Evolutionary conservation across 352 stramenopile genomes (phyloP), one percentile per base, ranked within the genome.

Genomic region (Pythium rishiriense): DNA sequence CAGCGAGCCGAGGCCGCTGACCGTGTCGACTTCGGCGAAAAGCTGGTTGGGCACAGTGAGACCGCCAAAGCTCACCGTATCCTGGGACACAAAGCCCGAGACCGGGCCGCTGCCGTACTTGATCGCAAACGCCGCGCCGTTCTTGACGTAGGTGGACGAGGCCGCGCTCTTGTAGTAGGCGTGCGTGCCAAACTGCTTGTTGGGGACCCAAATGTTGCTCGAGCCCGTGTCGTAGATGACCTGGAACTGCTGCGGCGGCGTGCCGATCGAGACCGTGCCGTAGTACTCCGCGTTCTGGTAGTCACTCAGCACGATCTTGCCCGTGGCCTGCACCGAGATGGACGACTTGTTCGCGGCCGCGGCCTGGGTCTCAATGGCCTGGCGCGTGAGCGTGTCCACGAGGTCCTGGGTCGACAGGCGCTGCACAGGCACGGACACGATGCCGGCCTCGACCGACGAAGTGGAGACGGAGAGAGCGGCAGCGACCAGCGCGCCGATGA

Each of bases 141-240:
- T 97, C 14, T 78, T 56, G 42, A 91, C 82, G 77, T 98, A 98
- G 8, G 82, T 83, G 12, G 65, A 83, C 28, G 89, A 98, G 46
- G 83, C 75, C 39, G 71, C 62, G 69, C 97, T 82, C 69, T 98
- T 81, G 72, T 98, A 99, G 60, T 94, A 53, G 22, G 81, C 63
- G 65, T 93, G 81, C 33, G 72, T 73, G 12, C 79, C 82, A 69
- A 91, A 57, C 49, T 83, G 74, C 42, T 68, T 72, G 73, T 91
- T 83, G 21, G 89, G 93, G 1, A 99, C 93, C 97, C 97, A 99
- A 12, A 99, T 69, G 74, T 98, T 98, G 68, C 80, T 96, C 22
- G 84, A 98, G 24, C 96, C 96, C 11, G 97, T 99, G 74, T 99
- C 97, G 63, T 98, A 99, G 53, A 99, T 97, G 15, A 99, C 97